These are phyloP conservation scores for Crocinoboletus sp. DNA, from an alignment of 1,284 basidiomycete species.

Conservation along the genomic window DNA sequence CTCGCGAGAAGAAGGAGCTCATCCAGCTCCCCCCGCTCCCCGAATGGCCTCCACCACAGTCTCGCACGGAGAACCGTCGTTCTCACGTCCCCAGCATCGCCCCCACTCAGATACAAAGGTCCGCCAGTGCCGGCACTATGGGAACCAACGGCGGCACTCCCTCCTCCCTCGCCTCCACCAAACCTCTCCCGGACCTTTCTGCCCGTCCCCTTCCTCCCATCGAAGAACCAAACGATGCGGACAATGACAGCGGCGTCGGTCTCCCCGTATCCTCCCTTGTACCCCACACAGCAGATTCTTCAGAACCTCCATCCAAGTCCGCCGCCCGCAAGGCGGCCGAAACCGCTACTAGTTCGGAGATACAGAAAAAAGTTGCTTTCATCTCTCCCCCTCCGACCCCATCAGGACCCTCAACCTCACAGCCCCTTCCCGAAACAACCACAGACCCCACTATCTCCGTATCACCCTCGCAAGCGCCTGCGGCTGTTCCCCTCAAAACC, in stretches of 20 bases:
- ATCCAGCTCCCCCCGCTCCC: conserved; percentile 53
- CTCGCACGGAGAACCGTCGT: conserved; percentile 14
- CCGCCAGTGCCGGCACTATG: conserved; percentile 29
- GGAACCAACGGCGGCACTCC: conserved; percentile 42
- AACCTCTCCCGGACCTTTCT: conserved; percentile 64
- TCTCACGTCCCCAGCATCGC: conserved; percentile 14
- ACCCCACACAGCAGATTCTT: conserved; percentile 27
- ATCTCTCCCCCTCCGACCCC: conserved; percentile 72
- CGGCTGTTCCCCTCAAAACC: conserved; percentile 47
- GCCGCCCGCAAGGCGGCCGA: conserved; percentile 53
- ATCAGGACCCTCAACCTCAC: conserved; percentile 35
- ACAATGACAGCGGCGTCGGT: conserved; percentile 34
- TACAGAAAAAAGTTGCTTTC: conserved; percentile 81
- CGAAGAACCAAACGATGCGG: conserved; percentile 37
- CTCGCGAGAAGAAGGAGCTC: conserved; percentile 55
- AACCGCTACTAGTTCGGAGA: conserved; percentile 34
- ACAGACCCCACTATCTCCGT: conserved; percentile 36
- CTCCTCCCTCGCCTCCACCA: conserved; percentile 48
- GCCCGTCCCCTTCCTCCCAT: conserved; percentile 50
- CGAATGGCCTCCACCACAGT: conserved; percentile 50
- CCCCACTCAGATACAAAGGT: conserved; percentile 29
- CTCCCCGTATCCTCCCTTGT: conserved; percentile 26
- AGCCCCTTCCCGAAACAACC: conserved; percentile 33
- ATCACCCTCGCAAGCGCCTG: conserved; percentile 35
- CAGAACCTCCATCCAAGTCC: conserved; percentile 44